phyloP scores from a whole-genome alignment of 2,329 filamentous ascomycete genomes.

The Microthyrium microscopicum region DNA sequence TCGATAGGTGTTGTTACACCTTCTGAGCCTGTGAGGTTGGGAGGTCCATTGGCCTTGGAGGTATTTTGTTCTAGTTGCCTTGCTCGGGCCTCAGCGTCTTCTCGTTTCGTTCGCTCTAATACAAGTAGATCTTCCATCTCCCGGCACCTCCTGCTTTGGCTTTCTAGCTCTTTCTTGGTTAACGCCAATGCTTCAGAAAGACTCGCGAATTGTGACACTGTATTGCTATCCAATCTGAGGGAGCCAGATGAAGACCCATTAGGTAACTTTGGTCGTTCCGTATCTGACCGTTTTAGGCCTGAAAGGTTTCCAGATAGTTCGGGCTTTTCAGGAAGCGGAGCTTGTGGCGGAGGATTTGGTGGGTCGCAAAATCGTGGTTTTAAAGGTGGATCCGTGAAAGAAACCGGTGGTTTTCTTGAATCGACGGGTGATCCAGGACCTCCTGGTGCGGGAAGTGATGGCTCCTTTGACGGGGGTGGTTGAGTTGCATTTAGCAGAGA shows the following conservation, averaged over 20 bases:
- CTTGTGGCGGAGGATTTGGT: constrained; percentile 81
- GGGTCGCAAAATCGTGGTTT: constrained; percentile 84
- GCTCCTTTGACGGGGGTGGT: constrained; percentile 37
- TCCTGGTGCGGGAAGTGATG: constrained; percentile 24
- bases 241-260: constrained; percentile 42
- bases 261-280: constrained; percentile 51
- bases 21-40: not conserved
- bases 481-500: constrained; percentile 49
- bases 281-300: constrained; percentile 54
- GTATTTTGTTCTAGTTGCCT: constrained; percentile 49
- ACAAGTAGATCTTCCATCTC: constrained; percentile 65
- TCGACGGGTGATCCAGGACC: too few species aligned
- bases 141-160: constrained; percentile 62
- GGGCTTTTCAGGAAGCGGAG: constrained; percentile 84
- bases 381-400: constrained; percentile 49
- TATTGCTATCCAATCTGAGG: constrained; percentile 9
- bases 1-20: constrained; percentile 6
- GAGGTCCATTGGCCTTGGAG: constrained; percentile 5
- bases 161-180: constrained; percentile 74
- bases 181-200: constrained; percentile 71
- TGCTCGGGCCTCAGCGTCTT: constrained; percentile 69
- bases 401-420: constrained; percentile 18
- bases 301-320: constrained; percentile 40
- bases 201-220: constrained; percentile 59
- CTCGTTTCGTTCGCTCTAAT: constrained; percentile 65